Evolutionary conservation across 805 yeast genomes (phyloP).

Genomic region (Lachancea sp.): DNA sequence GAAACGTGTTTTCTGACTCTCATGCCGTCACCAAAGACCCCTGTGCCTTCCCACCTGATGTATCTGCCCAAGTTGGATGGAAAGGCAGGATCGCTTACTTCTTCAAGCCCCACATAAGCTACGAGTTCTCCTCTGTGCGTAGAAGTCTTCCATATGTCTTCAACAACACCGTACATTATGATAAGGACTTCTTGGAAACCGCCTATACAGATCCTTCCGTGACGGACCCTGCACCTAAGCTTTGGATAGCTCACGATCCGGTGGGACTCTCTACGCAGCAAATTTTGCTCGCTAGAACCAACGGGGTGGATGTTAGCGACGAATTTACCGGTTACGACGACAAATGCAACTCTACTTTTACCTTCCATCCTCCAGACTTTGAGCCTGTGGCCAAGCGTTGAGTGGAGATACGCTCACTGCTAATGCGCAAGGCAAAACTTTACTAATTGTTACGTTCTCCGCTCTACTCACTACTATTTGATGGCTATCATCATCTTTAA

Average conservation of each 20-base stretch:
- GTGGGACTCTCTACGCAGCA: conserved; percentile 61
- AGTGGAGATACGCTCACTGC: neutral
- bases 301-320: conserved; percentile 47
- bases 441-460: neutral
- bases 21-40: conserved; percentile 19
- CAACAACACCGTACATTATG: conserved; percentile 32
- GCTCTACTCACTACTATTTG: no score
- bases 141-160: conserved; percentile 32
- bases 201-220: conserved; percentile 31
- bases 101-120: conserved; percentile 42
- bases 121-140: conserved; percentile 42
- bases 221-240: conserved; percentile 39
- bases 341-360: conserved; percentile 46
- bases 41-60: conserved; percentile 24
- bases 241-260: conserved; percentile 68
- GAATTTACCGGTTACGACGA: conserved; percentile 53
- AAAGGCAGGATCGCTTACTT: conserved; percentile 31
- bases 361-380: conserved; percentile 68
- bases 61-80: conserved; percentile 15
- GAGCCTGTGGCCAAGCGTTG: conserved; percentile 32
- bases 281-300: conserved; percentile 48
- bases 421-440: no score
- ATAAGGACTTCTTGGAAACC: conserved; percentile 26
- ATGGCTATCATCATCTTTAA: no score
- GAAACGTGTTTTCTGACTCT: conserved; percentile 21